Percentiles rank a stretch among this genome's conserved stretches.
These are phyloP conservation scores for Geranium brycei DNA, from an alignment of 345 rosid species.

Conservation along the genomic window DNA sequence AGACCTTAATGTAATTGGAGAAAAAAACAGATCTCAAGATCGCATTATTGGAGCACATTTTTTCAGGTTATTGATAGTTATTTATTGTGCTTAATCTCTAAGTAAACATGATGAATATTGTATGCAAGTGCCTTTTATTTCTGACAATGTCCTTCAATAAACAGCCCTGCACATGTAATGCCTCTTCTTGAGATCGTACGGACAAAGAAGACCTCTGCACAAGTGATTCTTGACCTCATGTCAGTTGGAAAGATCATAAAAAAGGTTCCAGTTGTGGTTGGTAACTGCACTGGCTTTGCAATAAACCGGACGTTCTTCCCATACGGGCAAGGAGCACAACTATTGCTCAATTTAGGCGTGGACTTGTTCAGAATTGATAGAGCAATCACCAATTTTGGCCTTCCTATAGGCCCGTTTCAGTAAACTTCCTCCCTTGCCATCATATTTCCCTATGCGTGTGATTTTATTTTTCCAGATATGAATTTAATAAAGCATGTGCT, in stretches of 20 bases:
- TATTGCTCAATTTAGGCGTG: slow-evolving; percentile 67
- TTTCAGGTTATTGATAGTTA: slow-evolving; percentile 50
- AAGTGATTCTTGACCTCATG: slow-evolving; percentile 86
- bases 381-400: slow-evolving; percentile 64
- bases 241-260: slow-evolving; percentile 66
- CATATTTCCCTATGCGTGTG: neutral
- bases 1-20: slow-evolving; percentile 64
- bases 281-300: slow-evolving; percentile 92
- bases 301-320: slow-evolving; percentile 91
- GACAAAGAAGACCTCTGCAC: slow-evolving; percentile 68
- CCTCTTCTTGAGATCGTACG: slow-evolving; percentile 91
- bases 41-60: slow-evolving; percentile 92
- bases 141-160: neutral
- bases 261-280: slow-evolving; percentile 93
- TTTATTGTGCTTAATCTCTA: neutral
- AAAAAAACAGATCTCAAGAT: slow-evolving; percentile 61
- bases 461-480: neutral
- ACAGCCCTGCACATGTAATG: slow-evolving; percentile 96
- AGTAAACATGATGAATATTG: neutral
- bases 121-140: neutral
- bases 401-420: slow-evolving; percentile 94
- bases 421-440: slow-evolving; percentile 31
- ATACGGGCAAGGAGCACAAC: slow-evolving; percentile 55
- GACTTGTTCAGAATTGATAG: slow-evolving; percentile 84
- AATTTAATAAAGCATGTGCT: slow-evolving; percentile 3